phyloP scores from a whole-genome alignment of 78 protist species.

The Blattamonas nauphoetae region DNA sequence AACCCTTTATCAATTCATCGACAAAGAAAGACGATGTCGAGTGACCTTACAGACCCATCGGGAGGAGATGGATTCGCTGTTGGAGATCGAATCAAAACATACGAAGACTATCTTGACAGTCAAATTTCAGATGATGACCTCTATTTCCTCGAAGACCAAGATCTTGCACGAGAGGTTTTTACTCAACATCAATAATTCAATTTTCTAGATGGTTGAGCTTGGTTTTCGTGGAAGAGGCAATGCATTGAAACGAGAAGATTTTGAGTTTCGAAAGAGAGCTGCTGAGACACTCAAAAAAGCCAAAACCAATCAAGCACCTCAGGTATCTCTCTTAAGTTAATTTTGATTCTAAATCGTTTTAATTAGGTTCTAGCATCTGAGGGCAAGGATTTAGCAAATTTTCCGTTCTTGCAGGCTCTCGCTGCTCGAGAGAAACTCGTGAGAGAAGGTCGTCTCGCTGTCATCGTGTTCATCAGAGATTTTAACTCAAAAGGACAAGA shows the following conservation, averaged over 20 bases:
- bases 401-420: constrained; percentile 55
- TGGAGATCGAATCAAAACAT: background rate
- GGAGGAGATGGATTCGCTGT: background rate
- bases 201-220: constrained; percentile 46
- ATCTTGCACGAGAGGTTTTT: constrained; percentile 68
- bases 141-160: constrained; percentile 19
- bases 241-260: constrained; percentile 65
- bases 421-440: constrained; percentile 64
- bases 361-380: constrained; percentile 33
- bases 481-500: constrained; percentile 66
- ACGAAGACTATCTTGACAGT: background rate
- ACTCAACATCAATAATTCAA: background rate
- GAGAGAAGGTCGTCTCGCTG: constrained; percentile 56
- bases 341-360: background rate
- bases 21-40: no score
- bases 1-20: no score
- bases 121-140: background rate
- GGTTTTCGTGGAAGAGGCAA: constrained; percentile 75
- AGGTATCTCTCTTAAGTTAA: background rate
- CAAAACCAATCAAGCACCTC: constrained; percentile 1
- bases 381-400: constrained; percentile 26
- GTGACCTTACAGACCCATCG: background rate
- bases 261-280: constrained; percentile 42
- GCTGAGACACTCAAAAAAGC: constrained; percentile 3
- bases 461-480: constrained; percentile 73